Conservation (phyloP, 1,284 basidiomycete species). For the Mycena citricolor region DNA sequence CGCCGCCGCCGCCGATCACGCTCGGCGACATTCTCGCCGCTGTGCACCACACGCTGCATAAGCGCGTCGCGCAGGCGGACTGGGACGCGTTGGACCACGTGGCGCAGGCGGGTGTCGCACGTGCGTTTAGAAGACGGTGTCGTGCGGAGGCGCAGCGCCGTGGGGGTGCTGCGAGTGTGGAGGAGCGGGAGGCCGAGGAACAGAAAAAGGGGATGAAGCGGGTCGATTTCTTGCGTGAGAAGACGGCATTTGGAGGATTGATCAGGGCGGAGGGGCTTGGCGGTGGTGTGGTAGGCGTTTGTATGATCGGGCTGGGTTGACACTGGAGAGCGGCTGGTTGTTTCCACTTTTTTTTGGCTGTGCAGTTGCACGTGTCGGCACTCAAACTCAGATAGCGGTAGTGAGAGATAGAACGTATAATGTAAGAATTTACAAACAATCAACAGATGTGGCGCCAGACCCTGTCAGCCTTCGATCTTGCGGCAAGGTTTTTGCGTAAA, state of each 20-base stretch:
- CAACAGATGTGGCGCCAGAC: no score
- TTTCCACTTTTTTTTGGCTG: no score
- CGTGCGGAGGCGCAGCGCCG: conserved; percentile 5
- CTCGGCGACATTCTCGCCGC: conserved; percentile 56
- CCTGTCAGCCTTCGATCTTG: no score
- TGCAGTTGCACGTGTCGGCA: no score
- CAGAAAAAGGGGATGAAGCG: conserved; percentile 52
- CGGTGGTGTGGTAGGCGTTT: no score
- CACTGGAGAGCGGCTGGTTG: no score
- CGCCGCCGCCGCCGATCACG: conserved; percentile 43
- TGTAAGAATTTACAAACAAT: no score
- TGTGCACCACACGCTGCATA: conserved; percentile 49
- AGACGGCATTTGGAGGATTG: conserved; percentile 55
- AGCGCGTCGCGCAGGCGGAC: conserved; percentile 52
- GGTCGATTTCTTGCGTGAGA: conserved; percentile 58
- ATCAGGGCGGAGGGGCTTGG: no score
- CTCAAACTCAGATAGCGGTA: no score
- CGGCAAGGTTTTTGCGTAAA: no score
- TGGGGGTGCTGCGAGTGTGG: conserved; percentile 18
- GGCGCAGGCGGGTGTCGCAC: conserved; percentile 43
- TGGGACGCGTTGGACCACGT: conserved; percentile 46
- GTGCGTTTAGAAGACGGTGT: conserved; percentile 40
- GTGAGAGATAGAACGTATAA: no score
- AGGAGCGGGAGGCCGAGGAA: conserved; percentile 17
- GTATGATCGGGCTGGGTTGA: no score